Base-by-base conservation (phyloP, 768 basidiomycete species). In the Mycena pura region DNA sequence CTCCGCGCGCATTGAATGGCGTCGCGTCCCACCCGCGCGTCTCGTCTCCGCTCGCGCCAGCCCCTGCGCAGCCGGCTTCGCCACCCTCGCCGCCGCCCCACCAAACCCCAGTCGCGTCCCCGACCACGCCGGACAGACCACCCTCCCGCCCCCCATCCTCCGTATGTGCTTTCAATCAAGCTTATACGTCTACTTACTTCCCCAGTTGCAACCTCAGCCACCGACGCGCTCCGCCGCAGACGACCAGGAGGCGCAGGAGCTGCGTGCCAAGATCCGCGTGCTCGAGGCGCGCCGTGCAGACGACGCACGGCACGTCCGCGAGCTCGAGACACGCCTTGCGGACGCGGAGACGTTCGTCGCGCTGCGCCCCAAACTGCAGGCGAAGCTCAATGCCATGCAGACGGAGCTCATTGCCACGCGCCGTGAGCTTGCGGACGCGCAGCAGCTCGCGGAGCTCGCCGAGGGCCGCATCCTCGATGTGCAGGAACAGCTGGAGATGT, bases 401-500 rank as follows among this genome's bases (percentile, higher is more conserved):
- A 86, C 90, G 0, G 92, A 96, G 46, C 84, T 95, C 41, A 87
- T 86, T 25, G 84, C 85, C 1, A 84, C 88, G 5, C 86, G 86
- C n/a, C 86, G 92, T 4, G 87, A 91, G 57, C 79, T 94, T 28
- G 84, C 90, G 3, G 94, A 96, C 66, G 76, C 87, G 8, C 83
- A 90, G 61, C 90, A 93, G 60, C 78, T 94, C n/a, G 81, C 87
- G 0, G 83, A 88, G 31, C 77, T 94, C 31, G 78, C 88, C 0
- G 92, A 96, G 64, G 77, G 77, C 15, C 82, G 91, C 22, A 78
- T 92, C 1, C 76, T 88, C 3, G 96, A 99, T 72, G 73, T 90
- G 1, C 86, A 91, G 51, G 96, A 98, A 58, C 93, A 96, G 70
- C 77, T 99, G 36, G 97, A 99, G 77, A 95, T 98, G 90, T 83